Conservation (phyloP, 805 yeast genomes). For the Candida pseudofarinosa region DNA sequence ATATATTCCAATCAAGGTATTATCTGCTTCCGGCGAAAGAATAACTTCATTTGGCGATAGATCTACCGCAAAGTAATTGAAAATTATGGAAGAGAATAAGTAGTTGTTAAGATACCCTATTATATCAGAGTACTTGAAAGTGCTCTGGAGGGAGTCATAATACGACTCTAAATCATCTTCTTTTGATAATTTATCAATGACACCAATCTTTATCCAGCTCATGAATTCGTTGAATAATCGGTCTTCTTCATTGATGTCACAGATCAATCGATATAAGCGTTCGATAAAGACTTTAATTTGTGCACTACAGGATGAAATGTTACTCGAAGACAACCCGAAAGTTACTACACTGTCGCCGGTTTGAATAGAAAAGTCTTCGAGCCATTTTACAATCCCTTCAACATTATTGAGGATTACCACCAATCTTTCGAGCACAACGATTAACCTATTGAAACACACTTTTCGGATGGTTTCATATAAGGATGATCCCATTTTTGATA, state of each 20-base stretch:
- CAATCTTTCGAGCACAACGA: conserved; percentile 55
- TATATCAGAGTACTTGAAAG: conserved; percentile 17
- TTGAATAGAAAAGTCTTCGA: conserved; percentile 12
- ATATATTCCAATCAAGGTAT: conserved; percentile 7
- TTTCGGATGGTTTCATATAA: conserved; percentile 50
- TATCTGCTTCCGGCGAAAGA: background rate
- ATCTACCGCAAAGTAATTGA: conserved; percentile 18
- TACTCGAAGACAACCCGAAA: conserved; percentile 6
- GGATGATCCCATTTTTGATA: conserved; percentile 48
- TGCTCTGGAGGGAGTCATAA: conserved; percentile 5
- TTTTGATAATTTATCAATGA: conserved; percentile 32
- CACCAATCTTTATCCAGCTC: conserved; percentile 39
- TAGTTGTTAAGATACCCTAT: conserved; percentile 20
- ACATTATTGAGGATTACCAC: conserved; percentile 43
- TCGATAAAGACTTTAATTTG: conserved; percentile 24
- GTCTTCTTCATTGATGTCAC: conserved; percentile 45
- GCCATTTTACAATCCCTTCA: conserved; percentile 39
- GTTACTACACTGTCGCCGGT: conserved; percentile 9
- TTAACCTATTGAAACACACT: conserved; percentile 42
- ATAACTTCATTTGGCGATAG: conserved; percentile 11
- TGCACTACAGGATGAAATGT: conserved; percentile 1
- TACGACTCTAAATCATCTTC: conserved; percentile 29
- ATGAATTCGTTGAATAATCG: conserved; percentile 41
- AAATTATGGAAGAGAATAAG: conserved; percentile 16
- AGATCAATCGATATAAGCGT: conserved; percentile 31